These are phyloP conservation scores for Stemphylium beticola DNA, from an alignment of 2,329 filamentous ascomycete species.

Conservation along the genomic window DNA sequence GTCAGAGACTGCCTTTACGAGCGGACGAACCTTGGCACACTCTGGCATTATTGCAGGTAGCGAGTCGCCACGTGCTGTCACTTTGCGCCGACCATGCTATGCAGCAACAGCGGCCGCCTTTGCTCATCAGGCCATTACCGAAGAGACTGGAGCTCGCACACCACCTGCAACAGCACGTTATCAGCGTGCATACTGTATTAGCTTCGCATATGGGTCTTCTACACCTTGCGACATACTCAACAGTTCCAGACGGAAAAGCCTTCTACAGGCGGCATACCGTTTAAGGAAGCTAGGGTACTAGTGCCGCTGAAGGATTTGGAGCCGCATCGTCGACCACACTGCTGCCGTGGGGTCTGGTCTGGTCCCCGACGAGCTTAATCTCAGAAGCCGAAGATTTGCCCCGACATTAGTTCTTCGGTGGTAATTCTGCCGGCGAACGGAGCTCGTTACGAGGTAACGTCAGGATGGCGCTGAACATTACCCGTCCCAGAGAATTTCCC, in stretches of 20 bases:
- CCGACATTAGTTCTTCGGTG: constrained; percentile 1
- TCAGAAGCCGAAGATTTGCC: constrained; percentile 1
- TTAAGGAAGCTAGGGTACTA: constrained; percentile 55
- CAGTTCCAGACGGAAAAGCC: constrained; percentile 37
- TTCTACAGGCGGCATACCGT: constrained; percentile 56
- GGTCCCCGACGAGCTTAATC: constrained; percentile 16
- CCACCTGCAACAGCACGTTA: background rate
- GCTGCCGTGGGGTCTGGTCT: constrained; percentile 21
- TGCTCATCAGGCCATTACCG: background rate
- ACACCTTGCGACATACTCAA: constrained; percentile 4
- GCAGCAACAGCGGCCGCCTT: constrained; percentile 46
- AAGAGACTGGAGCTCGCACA: constrained; percentile 45
- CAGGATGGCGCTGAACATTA: background rate
- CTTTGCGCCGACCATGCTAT: constrained; percentile 71
- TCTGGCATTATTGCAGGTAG: constrained; percentile 74
- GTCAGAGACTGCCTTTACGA: constrained; percentile 75
- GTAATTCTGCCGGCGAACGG: constrained; percentile 3
- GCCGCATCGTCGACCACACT: constrained; percentile 22
- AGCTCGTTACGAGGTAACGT: constrained; percentile 12
- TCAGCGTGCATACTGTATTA: no score
- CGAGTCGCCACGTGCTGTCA: constrained; percentile 72
- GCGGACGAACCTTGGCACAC: constrained; percentile 87
- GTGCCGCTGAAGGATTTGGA: constrained; percentile 55
- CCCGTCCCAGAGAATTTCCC: background rate
- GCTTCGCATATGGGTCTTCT: no score